Evolutionary conservation across 2,329 filamentous ascomycete genomes (phyloP).

Genomic region (Lasiodiplodia hormozganensis): DNA sequence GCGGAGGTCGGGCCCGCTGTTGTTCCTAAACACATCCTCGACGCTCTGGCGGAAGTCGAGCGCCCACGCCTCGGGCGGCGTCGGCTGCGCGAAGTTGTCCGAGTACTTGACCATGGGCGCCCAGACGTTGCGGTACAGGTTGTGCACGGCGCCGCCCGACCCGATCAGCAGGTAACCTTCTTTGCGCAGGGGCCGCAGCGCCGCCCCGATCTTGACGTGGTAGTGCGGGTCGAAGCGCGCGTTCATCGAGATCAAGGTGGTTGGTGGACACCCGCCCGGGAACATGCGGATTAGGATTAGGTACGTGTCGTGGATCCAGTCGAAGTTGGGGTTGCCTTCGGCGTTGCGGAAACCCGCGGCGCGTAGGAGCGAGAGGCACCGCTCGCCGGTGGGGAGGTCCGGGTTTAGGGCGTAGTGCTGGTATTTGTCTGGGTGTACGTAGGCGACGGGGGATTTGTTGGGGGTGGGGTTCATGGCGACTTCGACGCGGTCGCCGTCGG

Average conservation of each 20-base stretch:
- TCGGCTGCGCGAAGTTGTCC: constrained; percentile 68
- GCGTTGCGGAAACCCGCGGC: constrained; percentile 61
- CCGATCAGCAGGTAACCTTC: constrained; percentile 65
- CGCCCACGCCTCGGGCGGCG: constrained; percentile 65
- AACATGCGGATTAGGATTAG: constrained; percentile 75
- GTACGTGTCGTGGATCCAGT: constrained; percentile 77
- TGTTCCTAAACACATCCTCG: constrained; percentile 64
- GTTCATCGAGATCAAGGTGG: constrained; percentile 65
- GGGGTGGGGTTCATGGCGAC: constrained; percentile 67
- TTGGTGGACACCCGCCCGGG: constrained; percentile 68
- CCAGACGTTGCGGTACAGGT: constrained; percentile 73
- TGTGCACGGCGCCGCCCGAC: constrained; percentile 71
- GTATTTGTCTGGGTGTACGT: constrained; percentile 71
- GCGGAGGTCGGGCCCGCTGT: constrained; percentile 61
- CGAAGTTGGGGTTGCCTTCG: constrained; percentile 61
- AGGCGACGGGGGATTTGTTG: constrained; percentile 68
- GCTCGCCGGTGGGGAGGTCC: constrained; percentile 61
- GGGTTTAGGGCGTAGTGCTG: constrained; percentile 66
- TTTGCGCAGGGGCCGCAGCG: constrained; percentile 62
- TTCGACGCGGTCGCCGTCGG: constrained; percentile 60
- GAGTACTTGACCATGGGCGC: constrained; percentile 67
- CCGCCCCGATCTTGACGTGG: constrained; percentile 64
- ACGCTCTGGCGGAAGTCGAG: constrained; percentile 71
- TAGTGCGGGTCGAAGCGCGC: constrained; percentile 63
- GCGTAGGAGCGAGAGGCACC: constrained; percentile 59